A percentile compares a stretch with the other conserved stretches of the same genome.
Conservation (phyloP, 2,329 filamentous ascomycete genomes). For the Monosporascus sp. region DNA sequence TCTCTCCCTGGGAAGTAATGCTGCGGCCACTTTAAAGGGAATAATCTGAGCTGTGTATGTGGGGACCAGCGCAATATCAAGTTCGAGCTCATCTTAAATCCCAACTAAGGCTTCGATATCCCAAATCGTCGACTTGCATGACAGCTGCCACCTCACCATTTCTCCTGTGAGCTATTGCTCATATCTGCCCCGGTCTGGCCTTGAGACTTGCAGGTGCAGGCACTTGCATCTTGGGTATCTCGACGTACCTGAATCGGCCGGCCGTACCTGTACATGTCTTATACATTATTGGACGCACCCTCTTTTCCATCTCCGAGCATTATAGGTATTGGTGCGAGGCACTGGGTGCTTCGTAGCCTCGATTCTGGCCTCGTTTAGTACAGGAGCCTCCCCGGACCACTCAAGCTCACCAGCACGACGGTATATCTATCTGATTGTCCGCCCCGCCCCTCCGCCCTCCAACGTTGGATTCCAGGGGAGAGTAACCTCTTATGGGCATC, state of each 20-base stretch:
- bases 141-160: constrained; percentile 41
- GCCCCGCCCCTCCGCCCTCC: constrained; percentile 4
- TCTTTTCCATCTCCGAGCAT: constrained; percentile 20
- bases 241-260: constrained; percentile 25
- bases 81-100: constrained; percentile 3
- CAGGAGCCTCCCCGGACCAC: constrained; percentile 19
- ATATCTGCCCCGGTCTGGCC: constrained; percentile 31
- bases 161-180: constrained; percentile 34
- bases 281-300: constrained; percentile 25
- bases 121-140: constrained; percentile 42
- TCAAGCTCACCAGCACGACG: constrained; percentile 9
- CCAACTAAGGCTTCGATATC: constrained; percentile 21
- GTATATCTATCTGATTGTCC: constrained; percentile 1
- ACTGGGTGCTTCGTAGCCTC: constrained; percentile 25
- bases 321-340: constrained; percentile 23
- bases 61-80: constrained; percentile 1
- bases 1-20: neutral
- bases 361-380: constrained; percentile 23
- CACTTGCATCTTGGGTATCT: constrained; percentile 18
- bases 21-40: neutral
- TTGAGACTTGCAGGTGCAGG: constrained; percentile 18
- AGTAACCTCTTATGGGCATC: neutral
- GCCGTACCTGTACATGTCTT: constrained; percentile 26
- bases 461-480: constrained; percentile 5
- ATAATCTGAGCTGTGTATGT: neutral